Conservation (phyloP, 306 rosid genomes). For the Medicago lupulina region DNA sequence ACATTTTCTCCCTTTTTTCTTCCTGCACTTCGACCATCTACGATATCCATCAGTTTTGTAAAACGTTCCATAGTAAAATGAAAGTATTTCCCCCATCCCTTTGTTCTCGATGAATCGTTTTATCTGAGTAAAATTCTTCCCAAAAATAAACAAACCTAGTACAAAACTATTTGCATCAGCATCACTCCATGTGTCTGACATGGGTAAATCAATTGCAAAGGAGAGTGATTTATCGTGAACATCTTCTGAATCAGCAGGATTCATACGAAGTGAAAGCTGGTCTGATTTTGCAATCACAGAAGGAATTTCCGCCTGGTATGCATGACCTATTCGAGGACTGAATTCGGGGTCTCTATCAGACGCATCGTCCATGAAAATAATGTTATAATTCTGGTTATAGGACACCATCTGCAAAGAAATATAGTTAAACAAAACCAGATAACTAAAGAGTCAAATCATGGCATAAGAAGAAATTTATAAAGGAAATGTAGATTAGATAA, state of each 20-base stretch:
- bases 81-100: conserved; percentile 62
- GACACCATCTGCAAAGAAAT: conserved; percentile 59
- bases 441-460: too few relatives aligned
- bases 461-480: background rate
- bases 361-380: conserved; percentile 48
- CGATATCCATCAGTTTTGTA: conserved; percentile 61
- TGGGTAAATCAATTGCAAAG: background rate
- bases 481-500: background rate
- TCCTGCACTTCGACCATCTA: conserved; percentile 71
- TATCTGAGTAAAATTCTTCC: background rate
- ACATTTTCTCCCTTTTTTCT: conserved; percentile 61
- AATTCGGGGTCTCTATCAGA: conserved; percentile 48
- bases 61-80: conserved; percentile 80
- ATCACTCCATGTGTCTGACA: conserved; percentile 43
- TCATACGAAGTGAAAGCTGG: conserved; percentile 41
- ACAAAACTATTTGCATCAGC: conserved; percentile 64
- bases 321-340: conserved; percentile 64
- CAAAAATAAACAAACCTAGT: conserved; percentile 50
- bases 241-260: conserved; percentile 49
- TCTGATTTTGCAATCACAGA: conserved; percentile 52
- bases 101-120: conserved; percentile 33
- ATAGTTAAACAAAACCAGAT: background rate
- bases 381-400: conserved; percentile 34
- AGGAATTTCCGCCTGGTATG: conserved; percentile 75
- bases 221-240: background rate